A percentile compares a stretch with the other conserved stretches of the same genome.
Conservation (phyloP, 257 asterid species). For the Solanum pinnatisectum region DNA sequence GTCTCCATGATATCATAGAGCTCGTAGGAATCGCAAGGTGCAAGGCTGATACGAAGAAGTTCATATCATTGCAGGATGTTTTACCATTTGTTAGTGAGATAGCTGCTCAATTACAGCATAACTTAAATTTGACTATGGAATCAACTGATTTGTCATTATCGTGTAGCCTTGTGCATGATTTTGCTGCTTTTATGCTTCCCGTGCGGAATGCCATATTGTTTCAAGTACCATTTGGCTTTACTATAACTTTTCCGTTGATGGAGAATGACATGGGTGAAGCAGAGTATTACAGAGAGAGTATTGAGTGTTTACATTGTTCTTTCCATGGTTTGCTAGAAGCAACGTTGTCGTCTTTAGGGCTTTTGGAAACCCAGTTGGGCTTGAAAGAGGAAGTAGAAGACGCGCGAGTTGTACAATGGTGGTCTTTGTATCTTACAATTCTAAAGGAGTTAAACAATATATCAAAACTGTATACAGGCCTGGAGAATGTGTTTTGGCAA, state of each 20-base stretch:
- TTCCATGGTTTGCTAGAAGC: constrained; percentile 39
- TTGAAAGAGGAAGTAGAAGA: constrained; percentile 14
- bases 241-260: background rate
- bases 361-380: constrained; percentile 21
- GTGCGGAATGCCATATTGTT: constrained; percentile 14
- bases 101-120: constrained; percentile 30
- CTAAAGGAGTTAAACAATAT: constrained; percentile 52
- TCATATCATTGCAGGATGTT: constrained; percentile 39
- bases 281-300: constrained; percentile 18
- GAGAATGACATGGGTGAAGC: constrained; percentile 8
- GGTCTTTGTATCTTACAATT: constrained; percentile 47
- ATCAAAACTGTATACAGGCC: constrained; percentile 41
- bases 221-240: background rate
- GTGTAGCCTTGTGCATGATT: constrained; percentile 34
- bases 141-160: constrained; percentile 9
- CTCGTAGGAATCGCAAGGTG: background rate
- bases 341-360: constrained; percentile 12
- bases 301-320: constrained; percentile 18
- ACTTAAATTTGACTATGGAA: constrained; percentile 21
- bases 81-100: constrained; percentile 52
- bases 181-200: constrained; percentile 33
- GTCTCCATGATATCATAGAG: constrained; percentile 15
- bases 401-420: constrained; percentile 18
- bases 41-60: constrained; percentile 9
- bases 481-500: constrained; percentile 56